Base-by-base conservation (phyloP, 768 basidiomycete genomes). In the Serendipita sp. region DNA sequence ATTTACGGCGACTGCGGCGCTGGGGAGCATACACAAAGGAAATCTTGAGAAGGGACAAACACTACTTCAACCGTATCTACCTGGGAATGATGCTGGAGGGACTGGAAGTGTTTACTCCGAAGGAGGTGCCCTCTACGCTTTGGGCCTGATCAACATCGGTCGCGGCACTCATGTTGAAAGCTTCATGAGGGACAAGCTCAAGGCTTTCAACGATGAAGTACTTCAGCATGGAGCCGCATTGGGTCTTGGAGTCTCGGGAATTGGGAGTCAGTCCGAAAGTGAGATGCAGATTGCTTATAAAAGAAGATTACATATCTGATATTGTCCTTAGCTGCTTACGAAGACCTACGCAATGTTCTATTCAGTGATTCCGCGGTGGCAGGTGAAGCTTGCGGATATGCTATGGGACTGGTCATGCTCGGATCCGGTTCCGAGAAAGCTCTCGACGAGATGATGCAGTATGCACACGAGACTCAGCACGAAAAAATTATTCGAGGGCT, bases 401-500 rank as follows among this genome's bases (percentile, higher is more conserved):
- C 94, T 1, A 97, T 99, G 94, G 96, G 96, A 33, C 78, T 99
- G 61, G 82, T 97, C 70, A 97, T 97, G 94, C 80, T 99, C 3
- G 96, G 93, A n/a, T 93, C 91, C 2, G 93, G 83, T 16, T 84
- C 84, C 44, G 76, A 79, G 30, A 84, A 82, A 41, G 82, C 84
- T 61, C 82, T 92, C 38, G 85, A 89, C 30, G 96, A 99, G 75
- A 98, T 97, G 95, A 76, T 97, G 63, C 82, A 86, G 61, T 99
- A 99, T 70, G 93, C 96, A 30, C 82, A 88, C 62, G 96, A 99
- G 71, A 99, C 96, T 1, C 92, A 96, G 69, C 96, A 98, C 71
- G 96, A 99, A 77, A 99, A 98, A 77, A 98, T 98, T 69, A 98
- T 98, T 62, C 86, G 96, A 48, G 93, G 93, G 66, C 79, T 99